Conservation (phyloP, 805 yeast genomes). For the Kregervanrija fluxuum region DNA sequence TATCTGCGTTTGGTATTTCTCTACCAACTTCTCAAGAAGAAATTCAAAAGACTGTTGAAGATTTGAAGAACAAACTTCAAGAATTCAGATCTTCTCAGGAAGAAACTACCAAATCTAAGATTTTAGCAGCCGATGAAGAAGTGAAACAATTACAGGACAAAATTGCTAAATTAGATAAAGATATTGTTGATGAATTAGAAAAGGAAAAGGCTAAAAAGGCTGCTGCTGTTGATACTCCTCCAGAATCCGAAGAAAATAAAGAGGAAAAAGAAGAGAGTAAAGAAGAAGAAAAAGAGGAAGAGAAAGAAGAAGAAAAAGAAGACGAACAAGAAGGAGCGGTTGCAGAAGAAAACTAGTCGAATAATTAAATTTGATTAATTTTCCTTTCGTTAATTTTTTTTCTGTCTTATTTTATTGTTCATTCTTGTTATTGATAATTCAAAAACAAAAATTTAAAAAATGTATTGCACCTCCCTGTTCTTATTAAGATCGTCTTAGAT, state of each 20-base stretch:
- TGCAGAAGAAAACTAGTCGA: background rate
- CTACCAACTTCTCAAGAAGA: constrained; percentile 76
- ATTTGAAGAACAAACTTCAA: constrained; percentile 65
- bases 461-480: too few species aligned
- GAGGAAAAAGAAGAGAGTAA: background rate
- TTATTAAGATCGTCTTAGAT: too few species aligned
- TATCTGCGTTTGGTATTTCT: constrained; percentile 67
- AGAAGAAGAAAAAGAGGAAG: background rate
- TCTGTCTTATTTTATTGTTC: too few species aligned
- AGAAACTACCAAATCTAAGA: constrained; percentile 68
- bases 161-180: constrained; percentile 22
- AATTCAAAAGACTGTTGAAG: constrained; percentile 53
- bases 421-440: too few species aligned
- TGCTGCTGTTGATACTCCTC: constrained; percentile 5
- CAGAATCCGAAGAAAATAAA: background rate
- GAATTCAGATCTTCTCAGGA: constrained; percentile 69
- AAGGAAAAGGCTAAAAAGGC: constrained; percentile 17
- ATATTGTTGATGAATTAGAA: constrained; percentile 23
- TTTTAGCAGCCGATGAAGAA: constrained; percentile 70
- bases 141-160: constrained; percentile 59
- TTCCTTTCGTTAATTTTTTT: too few species aligned
- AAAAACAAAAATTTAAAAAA: too few species aligned
- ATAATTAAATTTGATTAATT: too few species aligned
- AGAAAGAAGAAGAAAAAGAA: background rate
- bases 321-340: background rate